phyloP scores from a whole-genome alignment of 345 rosid species.

The Excoecaria cochinchinensis region DNA sequence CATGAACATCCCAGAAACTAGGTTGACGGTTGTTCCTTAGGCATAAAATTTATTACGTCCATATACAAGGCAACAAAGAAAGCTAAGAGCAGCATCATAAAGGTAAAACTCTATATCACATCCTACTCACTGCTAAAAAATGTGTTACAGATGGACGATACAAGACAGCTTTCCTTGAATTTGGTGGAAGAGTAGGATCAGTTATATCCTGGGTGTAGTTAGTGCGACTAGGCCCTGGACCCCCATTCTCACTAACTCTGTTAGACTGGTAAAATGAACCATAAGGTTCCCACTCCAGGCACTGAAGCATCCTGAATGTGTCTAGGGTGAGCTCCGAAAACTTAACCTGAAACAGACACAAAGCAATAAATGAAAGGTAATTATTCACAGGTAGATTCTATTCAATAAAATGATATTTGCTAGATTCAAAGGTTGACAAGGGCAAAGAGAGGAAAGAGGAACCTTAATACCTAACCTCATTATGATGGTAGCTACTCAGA shows the following conservation, averaged over 20 bases:
- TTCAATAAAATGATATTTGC: constrained; percentile 8
- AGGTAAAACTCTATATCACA: constrained; percentile 1
- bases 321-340: constrained; percentile 94
- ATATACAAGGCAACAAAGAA: not conserved
- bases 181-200: constrained; percentile 89
- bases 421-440: constrained; percentile 15
- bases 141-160: constrained; percentile 86
- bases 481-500: constrained; percentile 78
- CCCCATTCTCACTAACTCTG: constrained; percentile 56
- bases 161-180: constrained; percentile 82
- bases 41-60: not conserved
- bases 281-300: constrained; percentile 96
- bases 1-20: not conserved
- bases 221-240: constrained; percentile 50
- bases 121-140: constrained; percentile 77
- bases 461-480: constrained; percentile 64
- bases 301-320: constrained; percentile 94
- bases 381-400: not conserved
- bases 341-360: constrained; percentile 61
- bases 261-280: constrained; percentile 75
- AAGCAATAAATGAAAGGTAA: constrained; percentile 3
- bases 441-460: constrained; percentile 21
- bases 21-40: not conserved
- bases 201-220: constrained; percentile 64
- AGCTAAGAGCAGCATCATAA: constrained; percentile 5